phyloP scores from a whole-genome alignment of 306 rosid genomes.

The Cyamopsis tetragonoloba region DNA sequence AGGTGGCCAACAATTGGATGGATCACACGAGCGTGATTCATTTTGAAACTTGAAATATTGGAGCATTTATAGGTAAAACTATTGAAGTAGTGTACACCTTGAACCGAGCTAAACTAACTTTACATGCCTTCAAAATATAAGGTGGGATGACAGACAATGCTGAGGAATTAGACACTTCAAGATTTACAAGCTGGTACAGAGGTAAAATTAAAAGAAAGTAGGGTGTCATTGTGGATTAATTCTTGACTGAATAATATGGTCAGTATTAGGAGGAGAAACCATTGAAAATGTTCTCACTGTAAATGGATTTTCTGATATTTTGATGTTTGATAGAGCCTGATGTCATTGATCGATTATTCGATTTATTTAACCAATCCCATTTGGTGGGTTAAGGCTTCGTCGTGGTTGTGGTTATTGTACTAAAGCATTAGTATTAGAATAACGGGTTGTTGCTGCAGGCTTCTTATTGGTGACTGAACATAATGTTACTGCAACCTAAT shows the following conservation, averaged over 20 bases:
- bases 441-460: not conserved
- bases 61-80: not conserved
- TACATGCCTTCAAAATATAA: not conserved
- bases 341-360: not conserved
- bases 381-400: not conserved
- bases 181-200: not conserved
- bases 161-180: not conserved
- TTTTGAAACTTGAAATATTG: conserved; percentile 4
- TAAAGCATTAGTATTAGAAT: too few species aligned
- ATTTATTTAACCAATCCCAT: not conserved
- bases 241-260: not conserved
- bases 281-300: not conserved
- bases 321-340: not conserved
- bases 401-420: not conserved
- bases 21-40: not conserved
- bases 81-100: not conserved
- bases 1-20: not conserved
- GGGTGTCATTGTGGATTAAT: not conserved
- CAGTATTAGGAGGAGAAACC: not conserved
- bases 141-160: not conserved
- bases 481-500: not conserved
- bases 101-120: not conserved
- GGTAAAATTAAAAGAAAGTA: not conserved
- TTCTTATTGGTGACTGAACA: not conserved
- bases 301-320: not conserved